Evolutionary conservation across 257 asterid species (phyloP).

Genomic region (Capsicum pubescens): DNA sequence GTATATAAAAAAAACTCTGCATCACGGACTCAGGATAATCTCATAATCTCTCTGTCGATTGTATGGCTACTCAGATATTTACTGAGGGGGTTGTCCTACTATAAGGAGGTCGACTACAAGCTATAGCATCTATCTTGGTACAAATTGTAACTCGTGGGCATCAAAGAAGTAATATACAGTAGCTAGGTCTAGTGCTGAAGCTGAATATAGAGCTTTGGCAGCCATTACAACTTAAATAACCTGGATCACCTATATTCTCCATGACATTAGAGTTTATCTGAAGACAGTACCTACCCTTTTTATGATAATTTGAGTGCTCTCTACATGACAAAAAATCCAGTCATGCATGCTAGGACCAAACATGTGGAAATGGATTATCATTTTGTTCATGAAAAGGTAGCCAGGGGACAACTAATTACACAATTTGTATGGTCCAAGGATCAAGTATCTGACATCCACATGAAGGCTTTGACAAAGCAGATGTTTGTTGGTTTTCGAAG

Average conservation of each 20-base stretch:
- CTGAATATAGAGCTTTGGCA: neutral
- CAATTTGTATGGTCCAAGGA: too few relatives aligned
- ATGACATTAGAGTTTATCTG: neutral
- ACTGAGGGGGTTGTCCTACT: neutral
- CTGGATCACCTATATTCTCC: neutral
- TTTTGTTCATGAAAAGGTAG: too few relatives aligned
- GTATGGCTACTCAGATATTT: neutral
- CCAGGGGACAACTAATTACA: too few relatives aligned
- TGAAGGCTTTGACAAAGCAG: neutral
- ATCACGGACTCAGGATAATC: neutral
- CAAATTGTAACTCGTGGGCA: neutral
- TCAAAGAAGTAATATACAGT: neutral
- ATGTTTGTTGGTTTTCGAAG: too few relatives aligned
- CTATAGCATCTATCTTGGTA: neutral
- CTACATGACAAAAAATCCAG: too few relatives aligned
- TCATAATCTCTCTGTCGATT: neutral
- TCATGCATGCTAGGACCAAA: too few relatives aligned
- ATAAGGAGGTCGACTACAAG: too few relatives aligned
- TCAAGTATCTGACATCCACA: neutral
- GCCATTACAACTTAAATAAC: neutral
- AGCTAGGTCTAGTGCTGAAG: neutral
- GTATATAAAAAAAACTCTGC: neutral
- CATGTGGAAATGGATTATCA: too few relatives aligned
- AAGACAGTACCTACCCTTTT: too few relatives aligned
- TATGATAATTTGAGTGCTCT: neutral